Base-by-base conservation (phyloP, 305 asterid species). In the Fraxinus platypoda region DNA sequence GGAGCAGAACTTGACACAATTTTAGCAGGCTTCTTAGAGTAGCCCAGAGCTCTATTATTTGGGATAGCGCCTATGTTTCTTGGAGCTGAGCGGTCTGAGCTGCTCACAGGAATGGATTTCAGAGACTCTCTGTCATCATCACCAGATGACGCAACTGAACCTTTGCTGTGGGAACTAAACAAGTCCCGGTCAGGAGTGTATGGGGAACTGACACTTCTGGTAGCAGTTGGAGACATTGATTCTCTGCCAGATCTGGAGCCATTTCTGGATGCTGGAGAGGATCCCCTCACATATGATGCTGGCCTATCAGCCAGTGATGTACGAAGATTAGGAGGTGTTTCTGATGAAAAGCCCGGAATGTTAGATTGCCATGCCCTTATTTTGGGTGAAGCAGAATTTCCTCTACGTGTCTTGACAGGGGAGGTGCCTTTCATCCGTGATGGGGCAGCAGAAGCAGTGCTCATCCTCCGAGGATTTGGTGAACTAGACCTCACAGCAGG, bases 301-400 rank as follows among this genome's bases (percentile, higher is more conserved):
- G 99, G 98, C 83, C 99, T 91, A 84, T 97, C 98, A 83, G 93
- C 97, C 86, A 94, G 83, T n/a, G 99, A 94, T 77, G 99, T 97
- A 75, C 99, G 97, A 80, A 97, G 99, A 89, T 94, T 94, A 77
- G 98, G 98, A 38, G 99, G 99, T 76, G 93, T 95, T 89, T 97
- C 98, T 26, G 85, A 88, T 28, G 98, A 90, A 90, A 97, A 94
- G 30, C 98, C 96, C 21, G 94, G 96, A 81, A 91, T 88, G 87
- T 89, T 92, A 25, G 96, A 87, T 84, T 92, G 94, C 94, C 96
- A 91, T 78, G 93, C 92, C 77, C 84, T 82, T 78, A 86, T 87
- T 87, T 93, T 93, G 64, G 97, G 96, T 23, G 97, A 93, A 76
- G 94, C 84, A 9, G 98, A 93, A 90, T 90, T 94, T 13, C 97